phyloP scores from a whole-genome alignment of 1,284 basidiomycete genomes.

The Papiliotrema terrestris region DNA sequence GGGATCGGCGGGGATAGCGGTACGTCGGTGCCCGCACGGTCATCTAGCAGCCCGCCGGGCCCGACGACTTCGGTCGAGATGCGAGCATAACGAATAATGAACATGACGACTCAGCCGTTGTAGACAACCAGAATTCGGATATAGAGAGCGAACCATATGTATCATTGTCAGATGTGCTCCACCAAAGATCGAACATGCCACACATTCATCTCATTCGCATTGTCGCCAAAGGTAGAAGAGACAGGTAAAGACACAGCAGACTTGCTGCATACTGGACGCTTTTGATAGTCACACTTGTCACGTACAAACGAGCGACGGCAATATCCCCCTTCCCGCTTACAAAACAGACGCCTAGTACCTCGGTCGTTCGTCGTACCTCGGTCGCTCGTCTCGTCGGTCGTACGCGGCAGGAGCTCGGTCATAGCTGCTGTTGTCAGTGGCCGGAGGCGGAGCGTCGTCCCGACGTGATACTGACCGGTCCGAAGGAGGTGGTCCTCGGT shows the following conservation, averaged over 20 bases:
- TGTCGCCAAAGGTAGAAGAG: too few species aligned
- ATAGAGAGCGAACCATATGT: too few species aligned
- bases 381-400: conserved; percentile 13
- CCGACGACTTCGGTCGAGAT: not conserved
- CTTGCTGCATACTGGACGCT: too few species aligned
- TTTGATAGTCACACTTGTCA: too few species aligned
- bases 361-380: conserved; percentile 23
- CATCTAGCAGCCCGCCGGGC: conserved; percentile 1
- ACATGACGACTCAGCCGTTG: too few species aligned
- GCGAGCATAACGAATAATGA: not conserved
- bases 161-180: too few species aligned
- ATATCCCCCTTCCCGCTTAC: not conserved
- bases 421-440: conserved; percentile 52
- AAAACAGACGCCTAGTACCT: conserved; percentile 22
- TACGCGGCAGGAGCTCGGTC: conserved; percentile 10
- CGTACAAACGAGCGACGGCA: not conserved
- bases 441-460: too few species aligned
- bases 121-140: too few species aligned
- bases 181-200: too few species aligned
- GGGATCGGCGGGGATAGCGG: not conserved
- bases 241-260: too few species aligned
- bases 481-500: conserved; percentile 17
- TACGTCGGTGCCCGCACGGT: not conserved
- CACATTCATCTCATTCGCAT: too few species aligned
- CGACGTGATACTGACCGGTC: conserved; percentile 25